Evolutionary conservation across 148 eudicot species (phyloP).

Genomic region (Camellia sinensis): DNA sequence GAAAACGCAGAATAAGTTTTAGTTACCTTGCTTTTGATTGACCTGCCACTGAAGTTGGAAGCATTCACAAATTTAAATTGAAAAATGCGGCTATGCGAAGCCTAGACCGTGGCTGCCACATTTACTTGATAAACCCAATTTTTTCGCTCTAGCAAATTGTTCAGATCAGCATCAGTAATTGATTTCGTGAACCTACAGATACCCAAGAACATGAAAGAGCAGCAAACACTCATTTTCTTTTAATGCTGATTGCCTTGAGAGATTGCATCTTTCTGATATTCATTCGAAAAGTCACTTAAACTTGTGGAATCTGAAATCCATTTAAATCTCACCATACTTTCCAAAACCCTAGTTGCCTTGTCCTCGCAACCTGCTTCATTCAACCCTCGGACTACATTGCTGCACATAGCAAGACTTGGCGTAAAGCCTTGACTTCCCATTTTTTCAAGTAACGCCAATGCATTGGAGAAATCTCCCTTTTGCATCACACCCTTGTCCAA

Average conservation of each 20-base stretch:
- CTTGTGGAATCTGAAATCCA: conserved; percentile 49
- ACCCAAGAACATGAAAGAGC: neutral
- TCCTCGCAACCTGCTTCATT: conserved; percentile 39
- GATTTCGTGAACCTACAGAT: neutral
- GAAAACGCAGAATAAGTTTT: neutral
- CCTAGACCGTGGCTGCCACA: neutral
- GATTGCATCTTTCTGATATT: conserved; percentile 13
- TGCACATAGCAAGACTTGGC: conserved; percentile 52
- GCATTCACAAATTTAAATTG: neutral
- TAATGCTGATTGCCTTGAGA: conserved; percentile 25
- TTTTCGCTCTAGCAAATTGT: neutral
- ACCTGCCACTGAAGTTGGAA: conserved; percentile 4
- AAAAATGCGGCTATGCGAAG: neutral
- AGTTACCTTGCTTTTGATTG: neutral
- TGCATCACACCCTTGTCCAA: conserved; percentile 41
- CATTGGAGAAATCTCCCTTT: conserved; percentile 38
- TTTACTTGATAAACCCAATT: neutral
- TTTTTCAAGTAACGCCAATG: conserved; percentile 42
- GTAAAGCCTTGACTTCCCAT: conserved; percentile 57
- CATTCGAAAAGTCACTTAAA: conserved; percentile 34
- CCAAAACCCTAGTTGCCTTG: conserved; percentile 40
- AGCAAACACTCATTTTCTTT: conserved; percentile 19
- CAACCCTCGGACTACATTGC: conserved; percentile 38
- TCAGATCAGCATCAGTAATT: neutral
- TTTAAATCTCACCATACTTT: conserved; percentile 40